A percentile compares a stretch with the other conserved stretches of the same genome.
These are phyloP conservation scores for Nannizziopsis arthrosporioides DNA, from an alignment of 2,329 filamentous ascomycete genomes.

Conservation along the genomic window DNA sequence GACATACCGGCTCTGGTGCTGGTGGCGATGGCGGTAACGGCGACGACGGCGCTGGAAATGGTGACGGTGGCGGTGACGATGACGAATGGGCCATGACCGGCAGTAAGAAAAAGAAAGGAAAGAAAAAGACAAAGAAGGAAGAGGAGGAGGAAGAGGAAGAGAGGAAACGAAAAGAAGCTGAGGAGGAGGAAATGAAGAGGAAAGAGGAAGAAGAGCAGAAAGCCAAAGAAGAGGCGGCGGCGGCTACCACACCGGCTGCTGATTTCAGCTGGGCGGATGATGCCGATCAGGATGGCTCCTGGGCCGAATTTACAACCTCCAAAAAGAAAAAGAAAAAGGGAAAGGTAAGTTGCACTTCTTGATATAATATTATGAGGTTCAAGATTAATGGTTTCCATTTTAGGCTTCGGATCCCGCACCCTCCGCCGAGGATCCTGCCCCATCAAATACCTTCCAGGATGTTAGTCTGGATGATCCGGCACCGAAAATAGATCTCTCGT, in stretches of 20 bases:
- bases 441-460: conserved; percentile 51
- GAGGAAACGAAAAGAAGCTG: conserved; percentile 9
- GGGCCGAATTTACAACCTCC: conserved; percentile 23
- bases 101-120: conserved; percentile 14
- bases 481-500: conserved; percentile 47
- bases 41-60: conserved; percentile 4
- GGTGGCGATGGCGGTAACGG: conserved; percentile 6
- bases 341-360: conserved; percentile 10
- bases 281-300: conserved; percentile 32
- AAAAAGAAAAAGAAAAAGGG: conserved; percentile 49
- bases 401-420: conserved; percentile 25
- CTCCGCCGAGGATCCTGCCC: conserved; percentile 26
- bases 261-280: conserved; percentile 39
- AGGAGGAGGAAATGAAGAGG: conserved; percentile 21
- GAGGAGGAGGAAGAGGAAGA: conserved; percentile 9
- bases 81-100: conserved; percentile 8
- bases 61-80: conserved; percentile 10
- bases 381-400: conserved; percentile 4
- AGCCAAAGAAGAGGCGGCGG: conserved; percentile 26
- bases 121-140: conserved; percentile 14
- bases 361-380: not conserved
- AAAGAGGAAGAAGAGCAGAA: conserved; percentile 23
- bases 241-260: conserved; percentile 17
- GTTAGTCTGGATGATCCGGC: conserved; percentile 53
- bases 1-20: conserved; percentile 5